Evolutionary conservation across 2,329 filamentous ascomycete species (phyloP).

Genomic region (Diplodia scrobiculata): DNA sequence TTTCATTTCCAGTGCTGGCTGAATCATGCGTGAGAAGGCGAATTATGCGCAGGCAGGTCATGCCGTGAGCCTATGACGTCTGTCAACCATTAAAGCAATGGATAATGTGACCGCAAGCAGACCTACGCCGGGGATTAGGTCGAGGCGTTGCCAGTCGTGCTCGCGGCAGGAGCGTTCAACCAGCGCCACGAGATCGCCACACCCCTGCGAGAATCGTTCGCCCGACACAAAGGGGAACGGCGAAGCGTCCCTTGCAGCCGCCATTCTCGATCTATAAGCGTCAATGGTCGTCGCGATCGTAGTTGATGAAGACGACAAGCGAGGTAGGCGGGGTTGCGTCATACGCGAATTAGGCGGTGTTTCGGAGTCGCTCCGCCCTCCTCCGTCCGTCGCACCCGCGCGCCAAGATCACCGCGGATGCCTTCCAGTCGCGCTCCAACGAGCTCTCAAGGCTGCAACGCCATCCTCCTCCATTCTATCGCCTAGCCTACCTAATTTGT

Average conservation of each 20-base stretch:
- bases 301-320: neutral
- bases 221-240: slow-evolving; percentile 28
- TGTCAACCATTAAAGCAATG: neutral
- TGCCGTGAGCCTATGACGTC: slow-evolving; percentile 11
- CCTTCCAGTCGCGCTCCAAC: slow-evolving; percentile 18
- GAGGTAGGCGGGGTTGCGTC: slow-evolving; percentile 12
- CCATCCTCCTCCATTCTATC: slow-evolving; percentile 20
- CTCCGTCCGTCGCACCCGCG: neutral
- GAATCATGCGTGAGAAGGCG: slow-evolving; percentile 6
- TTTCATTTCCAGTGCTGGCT: neutral
- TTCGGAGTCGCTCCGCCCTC: slow-evolving; percentile 1
- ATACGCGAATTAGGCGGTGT: slow-evolving; percentile 5
- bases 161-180: slow-evolving; percentile 31
- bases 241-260: neutral
- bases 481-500: slow-evolving; percentile 19
- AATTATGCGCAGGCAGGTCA: slow-evolving; percentile 15
- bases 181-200: slow-evolving; percentile 31
- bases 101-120: neutral
- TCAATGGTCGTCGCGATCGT: slow-evolving; percentile 3
- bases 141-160: slow-evolving; percentile 37
- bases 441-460: slow-evolving; percentile 22
- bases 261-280: slow-evolving; percentile 15
- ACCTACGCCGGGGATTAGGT: slow-evolving; percentile 9
- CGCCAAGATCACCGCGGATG: slow-evolving; percentile 23
- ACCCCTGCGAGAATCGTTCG: slow-evolving; percentile 39